Evolutionary conservation across 2,329 filamentous ascomycete species (phyloP), one percentile per base, ranked within the genome.

Genomic region (Orbilia brochopaga): DNA sequence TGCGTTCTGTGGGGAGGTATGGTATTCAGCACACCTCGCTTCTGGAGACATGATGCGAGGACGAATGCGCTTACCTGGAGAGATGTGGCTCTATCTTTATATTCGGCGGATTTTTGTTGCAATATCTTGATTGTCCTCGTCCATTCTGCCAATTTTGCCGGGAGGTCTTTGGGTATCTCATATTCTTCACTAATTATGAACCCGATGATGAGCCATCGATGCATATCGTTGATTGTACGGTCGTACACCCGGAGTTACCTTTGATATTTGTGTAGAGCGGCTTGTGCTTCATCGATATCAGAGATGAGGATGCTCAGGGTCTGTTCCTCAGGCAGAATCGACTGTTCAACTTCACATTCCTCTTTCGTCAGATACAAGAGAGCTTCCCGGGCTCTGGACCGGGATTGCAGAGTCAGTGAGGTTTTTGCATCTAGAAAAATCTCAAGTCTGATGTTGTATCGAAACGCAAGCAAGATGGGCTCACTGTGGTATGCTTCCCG

Each of bases 101-200:
- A 85, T 76, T 94, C 90, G 15, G 85, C 85, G 1, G 92, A 81
- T 75, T 88, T 88, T 1, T 86, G 80, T 13, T 83, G 81, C 40
- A 90, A 81, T n/a, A 85, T 80, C 78, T 91, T 91, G 54, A 88
- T 85, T 63, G 84, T 86, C 61, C 90, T 86, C 74, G 88, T 86
- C 79, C 89, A 85, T 56, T 94, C 88, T 2, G 88, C 83, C n/a
- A 91, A 93, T 74, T 88, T 84, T 74, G 86, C 86, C 10, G 86
- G 85, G 2, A 92, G 80, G 73, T 86, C 82, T 0, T 85, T 77
- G 0, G 86, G 79, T 30, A 55, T 58, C 54, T 60, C 59, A 17
- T 70, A 70, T 17, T 59, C 53, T 21, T 60, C 54, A 17, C 66
- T 70, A 32, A 21, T 15, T 32, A 3, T 3, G 27, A n/a, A 21